Evolutionary conservation across 2,329 filamentous ascomycete genomes (phyloP), one percentile per base, ranked within the genome.

Genomic region (Penicillium sumatraense): DNA sequence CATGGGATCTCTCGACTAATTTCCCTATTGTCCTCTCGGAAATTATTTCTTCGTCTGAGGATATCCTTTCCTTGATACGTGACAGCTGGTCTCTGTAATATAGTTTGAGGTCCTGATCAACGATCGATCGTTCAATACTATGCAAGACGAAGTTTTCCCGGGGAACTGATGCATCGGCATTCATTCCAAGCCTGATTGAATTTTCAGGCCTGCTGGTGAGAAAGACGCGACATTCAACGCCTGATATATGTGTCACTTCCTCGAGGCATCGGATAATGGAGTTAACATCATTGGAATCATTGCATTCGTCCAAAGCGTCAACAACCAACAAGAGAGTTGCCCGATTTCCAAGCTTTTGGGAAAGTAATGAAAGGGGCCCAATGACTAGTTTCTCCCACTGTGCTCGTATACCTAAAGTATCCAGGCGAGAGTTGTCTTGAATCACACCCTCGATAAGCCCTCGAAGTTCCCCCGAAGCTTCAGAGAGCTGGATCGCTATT

Each of bases 1-100:
- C 46, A 49, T 49, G 18, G 5, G 46, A 49, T 26, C 46, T 38
- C 21, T 49, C 18, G n/a, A 49, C 46, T 2, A 49, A 13, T 10
- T 38, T 21, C 26, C 9, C 29, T 35, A 36, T 49, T 10, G 29
- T 7, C 5, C n/a, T 26, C 2, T 49, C 46, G 29, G 46, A 31
- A 38, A 18, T 5, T 10, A 18, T 5, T 3, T 36, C 16, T 2
- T 18, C n/a, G 7, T 36, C 11, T 18, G 6, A 20, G 3, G n/a
- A 36, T 10, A 20, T 36, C 3, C 5, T 36, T 16, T 5, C 2
- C n/a, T 18, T 20, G 2, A 36, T 36, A 8, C n/a, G n/a, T n/a
- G 33, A 3, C 3, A 36, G n/a, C 33, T 36, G 13, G n/a, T 18
- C 16, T 36, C 16, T 36, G n/a, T 36, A 36, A 36, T 18, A 20